A percentile compares a stretch with the other conserved stretches of the same genome.
Evolutionary conservation across 2,329 filamentous ascomycete genomes (phyloP).

Genomic region (Stachybotrys echinatus): DNA sequence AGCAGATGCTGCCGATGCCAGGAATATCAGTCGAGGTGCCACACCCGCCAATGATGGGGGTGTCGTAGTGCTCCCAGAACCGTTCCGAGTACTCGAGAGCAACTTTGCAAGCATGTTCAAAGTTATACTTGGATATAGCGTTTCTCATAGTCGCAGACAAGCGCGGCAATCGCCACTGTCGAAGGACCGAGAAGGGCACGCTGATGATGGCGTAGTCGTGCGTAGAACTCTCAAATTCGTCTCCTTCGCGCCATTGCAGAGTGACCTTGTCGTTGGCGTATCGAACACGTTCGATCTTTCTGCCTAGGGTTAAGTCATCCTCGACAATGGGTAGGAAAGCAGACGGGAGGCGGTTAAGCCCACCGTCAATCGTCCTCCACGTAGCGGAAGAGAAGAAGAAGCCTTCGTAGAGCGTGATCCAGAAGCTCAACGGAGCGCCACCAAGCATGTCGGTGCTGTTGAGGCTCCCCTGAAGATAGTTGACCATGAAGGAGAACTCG

Average conservation of each 20-base stretch:
- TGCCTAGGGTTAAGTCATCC: conserved; percentile 49
- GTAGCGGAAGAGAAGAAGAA: conserved; percentile 54
- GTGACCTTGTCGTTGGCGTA: conserved; percentile 47
- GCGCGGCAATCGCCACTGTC: conserved; percentile 53
- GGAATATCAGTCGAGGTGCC: conserved; percentile 51
- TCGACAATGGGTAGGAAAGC: conserved; percentile 59
- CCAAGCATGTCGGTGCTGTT: conserved; percentile 45
- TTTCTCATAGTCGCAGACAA: conserved; percentile 35
- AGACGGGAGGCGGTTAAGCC: conserved; percentile 29
- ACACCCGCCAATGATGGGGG: conserved; percentile 60
- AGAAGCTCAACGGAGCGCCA: conserved; percentile 36
- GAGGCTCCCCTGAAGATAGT: conserved; percentile 47
- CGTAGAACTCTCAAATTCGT: conserved; percentile 37
- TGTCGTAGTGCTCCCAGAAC: conserved; percentile 47
- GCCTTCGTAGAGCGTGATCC: conserved; percentile 46
- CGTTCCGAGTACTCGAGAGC: conserved; percentile 64
- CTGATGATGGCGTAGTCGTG: conserved; percentile 66
- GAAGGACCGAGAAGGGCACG: conserved; percentile 58
- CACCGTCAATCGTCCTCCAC: conserved; percentile 59
- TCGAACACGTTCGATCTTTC: conserved; percentile 51
- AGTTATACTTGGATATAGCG: conserved; percentile 40
- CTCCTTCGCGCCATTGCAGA: conserved; percentile 48
- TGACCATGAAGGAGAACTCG: conserved; percentile 56
- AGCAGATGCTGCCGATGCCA: conserved; percentile 58
- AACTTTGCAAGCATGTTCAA: conserved; percentile 48